These are phyloP conservation scores for Aurantiochytrium sp. DNA, from an alignment of 108 stramenopile genomes.

Conservation along the genomic window DNA sequence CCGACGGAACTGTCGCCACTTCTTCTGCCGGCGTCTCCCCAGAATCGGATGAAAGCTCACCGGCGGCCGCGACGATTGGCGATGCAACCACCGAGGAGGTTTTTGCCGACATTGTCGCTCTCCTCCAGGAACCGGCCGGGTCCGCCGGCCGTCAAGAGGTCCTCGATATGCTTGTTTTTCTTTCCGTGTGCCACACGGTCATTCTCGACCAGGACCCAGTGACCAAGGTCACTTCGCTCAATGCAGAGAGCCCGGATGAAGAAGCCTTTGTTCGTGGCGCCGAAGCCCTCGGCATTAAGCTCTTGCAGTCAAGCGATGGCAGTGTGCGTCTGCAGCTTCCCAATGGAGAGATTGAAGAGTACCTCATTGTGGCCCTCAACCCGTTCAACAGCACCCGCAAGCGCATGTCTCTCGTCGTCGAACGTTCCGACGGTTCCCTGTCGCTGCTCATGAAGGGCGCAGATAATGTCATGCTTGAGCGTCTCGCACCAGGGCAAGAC, in stretches of 20 bases:
- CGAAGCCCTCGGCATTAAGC: neutral
- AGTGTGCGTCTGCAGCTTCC: neutral
- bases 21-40: too few species aligned
- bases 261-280: conserved; percentile 47
- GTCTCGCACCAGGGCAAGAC: conserved; percentile 14
- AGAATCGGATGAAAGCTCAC: too few species aligned
- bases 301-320: neutral
- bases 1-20: too few species aligned
- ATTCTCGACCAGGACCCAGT: conserved; percentile 32
- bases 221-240: conserved; percentile 21
- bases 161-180: conserved; percentile 22
- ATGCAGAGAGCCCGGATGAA: conserved; percentile 54
- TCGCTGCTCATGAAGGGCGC: conserved; percentile 46
- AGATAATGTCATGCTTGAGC: conserved; percentile 44
- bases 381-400: conserved; percentile 43
- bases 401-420: conserved; percentile 52
- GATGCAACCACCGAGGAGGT: neutral
- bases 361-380: neutral
- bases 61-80: neutral
- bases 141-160: neutral
- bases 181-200: conserved; percentile 47
- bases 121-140: neutral
- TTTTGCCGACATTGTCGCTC: neutral
- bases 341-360: neutral
- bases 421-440: conserved; percentile 15